Evolutionary conservation across 352 stramenopile species (phyloP).

Genomic region (Salisapilia sapeloensis): DNA sequence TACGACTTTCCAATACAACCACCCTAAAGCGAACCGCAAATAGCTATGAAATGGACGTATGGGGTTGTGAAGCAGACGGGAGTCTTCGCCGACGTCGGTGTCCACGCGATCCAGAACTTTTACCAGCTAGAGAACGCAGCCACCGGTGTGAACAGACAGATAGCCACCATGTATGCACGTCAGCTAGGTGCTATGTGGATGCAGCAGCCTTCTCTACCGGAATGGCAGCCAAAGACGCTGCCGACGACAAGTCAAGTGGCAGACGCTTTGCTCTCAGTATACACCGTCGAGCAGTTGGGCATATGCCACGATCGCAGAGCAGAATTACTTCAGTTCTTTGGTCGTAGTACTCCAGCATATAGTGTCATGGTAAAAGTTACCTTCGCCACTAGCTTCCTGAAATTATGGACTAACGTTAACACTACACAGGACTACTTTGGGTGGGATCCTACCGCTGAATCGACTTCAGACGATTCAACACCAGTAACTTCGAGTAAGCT

Average conservation of each 20-base stretch:
- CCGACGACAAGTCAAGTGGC: slow-evolving; percentile 38
- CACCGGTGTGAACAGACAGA: slow-evolving; percentile 15
- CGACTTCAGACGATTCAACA: slow-evolving; percentile 12
- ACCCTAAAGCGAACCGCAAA: too few relatives aligned
- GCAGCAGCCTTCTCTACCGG: slow-evolving; percentile 13
- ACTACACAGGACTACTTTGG: slow-evolving; percentile 53
- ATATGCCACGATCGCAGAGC: slow-evolving; percentile 37
- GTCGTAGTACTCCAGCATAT: slow-evolving; percentile 27
- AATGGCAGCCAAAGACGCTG: slow-evolving; percentile 18
- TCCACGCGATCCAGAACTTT: slow-evolving; percentile 49
- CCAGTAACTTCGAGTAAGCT: slow-evolving; percentile 25
- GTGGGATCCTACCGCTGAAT: slow-evolving; percentile 47
- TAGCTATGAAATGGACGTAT: slow-evolving; percentile 20
- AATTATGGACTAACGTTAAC: not conserved
- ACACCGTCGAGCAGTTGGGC: slow-evolving; percentile 56
- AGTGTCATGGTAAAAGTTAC: slow-evolving; percentile 10
- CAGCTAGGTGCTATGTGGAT: slow-evolving; percentile 35
- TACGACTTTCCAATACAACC: slow-evolving; percentile 1
- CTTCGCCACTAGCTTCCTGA: not conserved
- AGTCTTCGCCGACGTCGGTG: slow-evolving; percentile 7
- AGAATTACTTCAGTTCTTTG: slow-evolving; percentile 51
- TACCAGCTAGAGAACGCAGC: slow-evolving; percentile 46
- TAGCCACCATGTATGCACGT: slow-evolving; percentile 37
- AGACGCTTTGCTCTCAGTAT: slow-evolving; percentile 37
- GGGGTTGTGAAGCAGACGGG: slow-evolving; percentile 9